Evolutionary conservation across 78 protist genomes (phyloP).

Genomic region (Dictyostelium firmibasis): DNA sequence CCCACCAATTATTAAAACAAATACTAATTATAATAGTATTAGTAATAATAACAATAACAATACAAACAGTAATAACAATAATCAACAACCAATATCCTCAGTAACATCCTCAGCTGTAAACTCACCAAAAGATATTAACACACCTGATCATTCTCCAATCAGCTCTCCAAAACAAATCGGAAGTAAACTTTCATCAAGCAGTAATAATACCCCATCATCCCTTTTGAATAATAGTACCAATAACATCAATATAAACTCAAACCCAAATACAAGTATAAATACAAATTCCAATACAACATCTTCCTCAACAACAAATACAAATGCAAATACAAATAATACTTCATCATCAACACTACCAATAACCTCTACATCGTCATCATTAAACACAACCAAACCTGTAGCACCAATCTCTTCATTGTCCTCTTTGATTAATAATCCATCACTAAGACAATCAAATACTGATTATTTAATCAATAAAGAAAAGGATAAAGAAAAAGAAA

Average conservation of each 20-base stretch:
- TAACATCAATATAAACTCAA: not conserved
- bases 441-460: slow-evolving; percentile 2
- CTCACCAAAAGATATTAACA: slow-evolving; percentile 18
- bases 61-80: not conserved
- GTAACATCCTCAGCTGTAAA: not conserved
- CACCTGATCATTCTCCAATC: slow-evolving; percentile 33
- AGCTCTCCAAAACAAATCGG: slow-evolving; percentile 45
- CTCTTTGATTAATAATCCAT: slow-evolving; percentile 2
- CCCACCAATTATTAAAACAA: not conserved
- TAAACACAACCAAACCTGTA: not conserved
- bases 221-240: not conserved
- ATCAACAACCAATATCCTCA: not conserved
- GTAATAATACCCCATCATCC: not conserved
- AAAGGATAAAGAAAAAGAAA: not conserved
- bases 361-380: not conserved
- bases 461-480: not conserved
- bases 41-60: not conserved
- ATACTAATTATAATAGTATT: not conserved
- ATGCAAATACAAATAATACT: not conserved
- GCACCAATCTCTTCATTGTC: not conserved
- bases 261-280: not conserved
- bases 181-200: not conserved
- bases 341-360: not conserved
- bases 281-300: not conserved
- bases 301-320: not conserved